A percentile compares a stretch with the other conserved stretches of the same genome.
Evolutionary conservation across 139 green algal genomes (phyloP).

Genomic region (Chlamydomonas urium): DNA sequence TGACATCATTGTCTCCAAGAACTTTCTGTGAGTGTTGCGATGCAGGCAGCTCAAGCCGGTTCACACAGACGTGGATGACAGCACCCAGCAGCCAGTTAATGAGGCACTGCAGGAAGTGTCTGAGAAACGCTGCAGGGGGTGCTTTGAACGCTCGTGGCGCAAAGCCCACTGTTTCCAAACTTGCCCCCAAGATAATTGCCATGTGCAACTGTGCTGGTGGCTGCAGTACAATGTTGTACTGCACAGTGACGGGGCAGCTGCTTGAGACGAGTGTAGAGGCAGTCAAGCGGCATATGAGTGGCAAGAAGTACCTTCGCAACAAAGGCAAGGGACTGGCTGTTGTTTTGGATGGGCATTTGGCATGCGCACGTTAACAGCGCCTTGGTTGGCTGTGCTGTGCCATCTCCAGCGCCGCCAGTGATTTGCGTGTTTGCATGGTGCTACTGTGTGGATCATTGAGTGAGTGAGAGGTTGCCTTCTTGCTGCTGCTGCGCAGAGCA

Average conservation of each 20-base stretch:
- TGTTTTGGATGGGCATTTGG: no score
- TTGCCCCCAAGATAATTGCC: neutral
- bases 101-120: neutral
- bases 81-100: neutral
- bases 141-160: neutral
- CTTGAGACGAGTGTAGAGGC: constrained; percentile 57
- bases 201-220: neutral
- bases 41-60: neutral
- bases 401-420: no score
- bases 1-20: constrained; percentile 64
- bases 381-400: no score
- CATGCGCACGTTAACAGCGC: no score
- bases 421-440: no score
- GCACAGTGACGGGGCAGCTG: constrained; percentile 70
- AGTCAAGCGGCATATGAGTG: constrained; percentile 67
- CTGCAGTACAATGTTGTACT: constrained; percentile 70
- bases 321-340: constrained; percentile 37
- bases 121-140: neutral
- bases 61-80: neutral
- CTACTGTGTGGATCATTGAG: no score
- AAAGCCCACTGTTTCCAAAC: neutral
- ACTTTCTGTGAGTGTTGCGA: constrained; percentile 59
- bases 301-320: constrained; percentile 32
- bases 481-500: no score
- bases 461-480: no score